Percentiles rank a stretch among this genome's conserved stretches.
Conservation (phyloP, 2,329 filamentous ascomycete species). For the Fusarium odoratissimum region DNA sequence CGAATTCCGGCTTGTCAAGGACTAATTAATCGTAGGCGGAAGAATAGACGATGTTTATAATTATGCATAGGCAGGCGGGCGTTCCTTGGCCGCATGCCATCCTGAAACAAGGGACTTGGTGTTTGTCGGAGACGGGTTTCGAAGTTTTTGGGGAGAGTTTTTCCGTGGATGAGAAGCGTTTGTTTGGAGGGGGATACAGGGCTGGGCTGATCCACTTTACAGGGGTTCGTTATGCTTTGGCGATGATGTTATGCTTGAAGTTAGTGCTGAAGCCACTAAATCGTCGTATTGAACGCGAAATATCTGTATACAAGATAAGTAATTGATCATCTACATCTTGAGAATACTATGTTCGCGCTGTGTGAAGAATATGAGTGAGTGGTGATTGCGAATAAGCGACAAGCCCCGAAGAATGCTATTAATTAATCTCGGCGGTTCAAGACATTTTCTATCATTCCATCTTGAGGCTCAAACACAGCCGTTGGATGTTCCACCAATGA, state of each 20-base stretch:
- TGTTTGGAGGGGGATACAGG: conserved; percentile 1
- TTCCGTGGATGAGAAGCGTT: conserved; percentile 36
- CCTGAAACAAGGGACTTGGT: conserved; percentile 31
- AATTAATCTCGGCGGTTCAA: conserved; percentile 9
- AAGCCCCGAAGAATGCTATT: not conserved
- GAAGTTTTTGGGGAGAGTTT: conserved; percentile 27
- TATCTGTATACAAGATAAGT: not conserved
- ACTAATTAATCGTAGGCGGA: not conserved
- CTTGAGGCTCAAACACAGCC: conserved; percentile 46
- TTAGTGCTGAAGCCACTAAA: not conserved
- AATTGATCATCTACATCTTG: not conserved
- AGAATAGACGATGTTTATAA: conserved; percentile 12
- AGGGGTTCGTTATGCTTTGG: not conserved
- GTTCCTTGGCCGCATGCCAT: conserved; percentile 3
- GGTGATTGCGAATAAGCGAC: not conserved
- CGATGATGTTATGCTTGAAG: conserved; percentile 2
- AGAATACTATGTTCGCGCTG: rapidly evolving
- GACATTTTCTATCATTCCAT: conserved; percentile 10
- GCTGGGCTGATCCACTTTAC: conserved; percentile 11
- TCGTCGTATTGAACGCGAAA: not conserved
- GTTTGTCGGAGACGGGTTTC: conserved; percentile 34
- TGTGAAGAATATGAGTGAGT: rapidly evolving
- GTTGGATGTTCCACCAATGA: conserved; percentile 44
- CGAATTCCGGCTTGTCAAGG: conserved; percentile 6
- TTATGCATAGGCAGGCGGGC: conserved; percentile 3